These are phyloP conservation scores for Tolypocladium cylindrosporum DNA, from an alignment of 2,329 filamentous ascomycete genomes.

Conservation along the genomic window DNA sequence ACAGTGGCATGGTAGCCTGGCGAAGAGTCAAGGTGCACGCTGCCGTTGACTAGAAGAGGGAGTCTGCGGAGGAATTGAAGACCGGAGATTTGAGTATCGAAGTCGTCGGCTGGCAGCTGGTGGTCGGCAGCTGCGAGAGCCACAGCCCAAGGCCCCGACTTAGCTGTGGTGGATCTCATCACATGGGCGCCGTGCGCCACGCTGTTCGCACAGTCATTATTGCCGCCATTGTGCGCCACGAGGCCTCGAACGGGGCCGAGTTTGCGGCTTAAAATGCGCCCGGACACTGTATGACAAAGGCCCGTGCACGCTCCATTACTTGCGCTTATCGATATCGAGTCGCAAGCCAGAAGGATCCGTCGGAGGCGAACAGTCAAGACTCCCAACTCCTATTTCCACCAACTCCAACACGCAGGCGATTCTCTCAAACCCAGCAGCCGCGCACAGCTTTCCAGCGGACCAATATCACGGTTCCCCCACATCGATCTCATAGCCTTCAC, in stretches of 20 bases:
- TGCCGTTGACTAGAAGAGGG: not conserved
- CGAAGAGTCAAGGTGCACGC: not conserved
- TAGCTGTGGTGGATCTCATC: not conserved
- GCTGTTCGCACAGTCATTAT: not conserved
- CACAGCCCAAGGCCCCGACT: not conserved
- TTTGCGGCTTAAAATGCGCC: not conserved
- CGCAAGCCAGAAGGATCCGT: not conserved
- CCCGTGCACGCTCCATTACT: not conserved
- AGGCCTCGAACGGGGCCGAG: not conserved
- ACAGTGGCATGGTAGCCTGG: not conserved
- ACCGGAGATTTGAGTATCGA: not conserved
- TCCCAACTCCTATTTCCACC: not conserved
- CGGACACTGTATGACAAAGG: not conserved
- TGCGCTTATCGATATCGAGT: not conserved
- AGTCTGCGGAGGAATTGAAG: not conserved
- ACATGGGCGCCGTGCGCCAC: conserved; percentile 4
- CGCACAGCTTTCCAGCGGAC: not conserved
- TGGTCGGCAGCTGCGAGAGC: not conserved
- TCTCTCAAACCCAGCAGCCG: not conserved
- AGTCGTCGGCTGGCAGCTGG: not conserved
- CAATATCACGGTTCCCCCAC: not conserved
- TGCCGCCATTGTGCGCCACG: not conserved
- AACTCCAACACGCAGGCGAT: not conserved
- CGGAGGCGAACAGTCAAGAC: not conserved
- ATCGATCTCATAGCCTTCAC: no score